Evolutionary conservation across 352 stramenopile genomes (phyloP), one percentile per base, ranked within the genome.

Genomic region (Phytophthora megakarya): DNA sequence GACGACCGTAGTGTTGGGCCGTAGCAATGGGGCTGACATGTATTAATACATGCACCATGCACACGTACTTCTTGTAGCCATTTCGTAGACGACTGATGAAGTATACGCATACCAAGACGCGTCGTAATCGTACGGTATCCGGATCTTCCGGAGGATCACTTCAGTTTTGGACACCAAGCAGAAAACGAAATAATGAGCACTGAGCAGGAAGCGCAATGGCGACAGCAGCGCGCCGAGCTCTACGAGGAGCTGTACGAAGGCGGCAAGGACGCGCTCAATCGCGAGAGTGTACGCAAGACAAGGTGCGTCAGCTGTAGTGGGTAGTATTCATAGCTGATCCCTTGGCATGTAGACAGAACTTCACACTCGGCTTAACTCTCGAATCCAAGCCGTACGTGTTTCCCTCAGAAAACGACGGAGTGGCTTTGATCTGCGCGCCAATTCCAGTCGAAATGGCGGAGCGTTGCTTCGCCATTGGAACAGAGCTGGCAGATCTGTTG

Each of bases 351-450:
- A 83, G 75, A 44, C 23, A 75, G 59, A 58, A 73, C 22, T 84
- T 81, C 43, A 72, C 49, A 11, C 22, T 59, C 3, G 78, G 77
- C 8, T 22, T 5, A 33, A 71, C 73, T 33, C 80, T 88, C 43
- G 52, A 66, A 21, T 76, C 75, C 26, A 81, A 83, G 70, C 69
- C 72, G 30, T 89, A 88, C 57, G 45, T 56, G n/a, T 72, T 90
- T 22, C 66, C 71, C 0, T 76, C 19, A 2, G 67, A 80, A 15
- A 71, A 70, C 25, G 79, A 90, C 45, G 65, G 61, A 3, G 75
- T 90, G 2, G 71, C 63, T 1, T 67, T 90, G 5, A 79, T 89
- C 22, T 82, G 71, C 19, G 81, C 73, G 0, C 71, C 73, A 42
- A 73, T 88, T 13, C 77, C 79, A 1, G 12, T 18, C 1, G 58